Percentiles rank a stretch among this genome's conserved stretches.
Evolutionary conservation across 257 asterid genomes (phyloP).

Genomic region (Mentha longifolia): DNA sequence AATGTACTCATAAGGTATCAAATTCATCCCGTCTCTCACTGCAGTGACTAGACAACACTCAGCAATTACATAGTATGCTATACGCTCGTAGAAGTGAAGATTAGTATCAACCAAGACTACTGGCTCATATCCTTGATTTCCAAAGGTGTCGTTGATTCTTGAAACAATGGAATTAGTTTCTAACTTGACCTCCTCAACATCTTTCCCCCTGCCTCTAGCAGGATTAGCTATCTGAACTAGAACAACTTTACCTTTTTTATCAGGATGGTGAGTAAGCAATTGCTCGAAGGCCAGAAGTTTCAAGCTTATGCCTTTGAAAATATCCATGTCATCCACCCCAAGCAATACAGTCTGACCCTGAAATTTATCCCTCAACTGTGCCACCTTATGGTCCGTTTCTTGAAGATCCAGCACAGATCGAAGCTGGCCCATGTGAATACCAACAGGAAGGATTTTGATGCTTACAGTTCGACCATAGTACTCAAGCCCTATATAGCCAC

Average conservation of each 20-base stretch:
- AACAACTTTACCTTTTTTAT: slow-evolving; percentile 66
- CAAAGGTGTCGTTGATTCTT: slow-evolving; percentile 62
- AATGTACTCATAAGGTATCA: slow-evolving; percentile 82
- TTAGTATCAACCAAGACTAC: slow-evolving; percentile 69
- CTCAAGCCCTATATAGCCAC: slow-evolving; percentile 83
- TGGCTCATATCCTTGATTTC: slow-evolving; percentile 69
- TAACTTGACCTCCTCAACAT: slow-evolving; percentile 68
- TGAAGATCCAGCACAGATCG: slow-evolving; percentile 64
- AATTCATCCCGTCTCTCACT: slow-evolving; percentile 88
- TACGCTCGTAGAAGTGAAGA: slow-evolving; percentile 72
- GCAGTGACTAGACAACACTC: slow-evolving; percentile 93
- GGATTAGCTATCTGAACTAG: slow-evolving; percentile 85
- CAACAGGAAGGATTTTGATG: slow-evolving; percentile 84
- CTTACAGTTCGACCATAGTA: slow-evolving; percentile 87
- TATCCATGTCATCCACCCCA: slow-evolving; percentile 91
- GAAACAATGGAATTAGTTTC: slow-evolving; percentile 73
- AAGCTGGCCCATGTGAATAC: slow-evolving; percentile 82
- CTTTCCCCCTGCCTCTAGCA: slow-evolving; percentile 90
- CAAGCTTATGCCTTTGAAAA: slow-evolving; percentile 82
- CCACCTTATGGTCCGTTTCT: slow-evolving; percentile 69
- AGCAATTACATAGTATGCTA: slow-evolving; percentile 68
- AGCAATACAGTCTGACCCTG: slow-evolving; percentile 62
- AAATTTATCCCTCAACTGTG: slow-evolving; percentile 57
- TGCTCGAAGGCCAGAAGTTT: slow-evolving; percentile 83
- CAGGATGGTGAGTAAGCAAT: slow-evolving; percentile 64